Conservation (phyloP, 1,284 basidiomycete genomes). For the Leccinum griseonigrum region DNA sequence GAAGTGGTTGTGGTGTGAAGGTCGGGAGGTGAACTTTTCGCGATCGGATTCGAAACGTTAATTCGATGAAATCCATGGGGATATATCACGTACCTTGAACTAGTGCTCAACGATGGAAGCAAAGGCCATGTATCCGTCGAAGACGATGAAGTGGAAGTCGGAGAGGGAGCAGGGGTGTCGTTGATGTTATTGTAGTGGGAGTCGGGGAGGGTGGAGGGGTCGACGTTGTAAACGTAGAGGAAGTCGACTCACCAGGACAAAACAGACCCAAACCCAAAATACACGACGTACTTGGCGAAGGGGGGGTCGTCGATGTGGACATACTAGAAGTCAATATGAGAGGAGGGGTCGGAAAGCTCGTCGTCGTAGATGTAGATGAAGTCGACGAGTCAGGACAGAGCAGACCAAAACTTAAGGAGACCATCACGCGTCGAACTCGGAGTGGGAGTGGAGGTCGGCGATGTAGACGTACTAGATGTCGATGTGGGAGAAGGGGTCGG, state of each 20-base stretch:
- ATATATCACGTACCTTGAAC: slow-evolving; percentile 14
- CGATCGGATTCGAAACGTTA: slow-evolving; percentile 20
- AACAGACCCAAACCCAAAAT: not conserved
- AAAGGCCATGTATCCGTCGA: not conserved
- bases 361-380: not conserved
- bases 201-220: not conserved
- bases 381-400: not conserved
- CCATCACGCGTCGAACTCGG: no score
- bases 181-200: no score
- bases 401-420: not conserved
- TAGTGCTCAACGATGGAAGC: slow-evolving; percentile 2
- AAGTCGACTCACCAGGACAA: not conserved
- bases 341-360: not conserved
- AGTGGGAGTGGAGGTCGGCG: not conserved
- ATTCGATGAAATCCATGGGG: not conserved
- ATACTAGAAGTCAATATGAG: no score
- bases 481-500: no score
- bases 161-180: no score
- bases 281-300: not conserved
- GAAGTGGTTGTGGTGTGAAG: not conserved
- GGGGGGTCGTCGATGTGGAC: not conserved
- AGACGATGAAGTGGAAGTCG: no score
- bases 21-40: slow-evolving; percentile 28
- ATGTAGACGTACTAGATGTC: not conserved
- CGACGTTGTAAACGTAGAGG: not conserved